Conservation (phyloP, 441 rosid genomes). For the Mallotus japonicus region DNA sequence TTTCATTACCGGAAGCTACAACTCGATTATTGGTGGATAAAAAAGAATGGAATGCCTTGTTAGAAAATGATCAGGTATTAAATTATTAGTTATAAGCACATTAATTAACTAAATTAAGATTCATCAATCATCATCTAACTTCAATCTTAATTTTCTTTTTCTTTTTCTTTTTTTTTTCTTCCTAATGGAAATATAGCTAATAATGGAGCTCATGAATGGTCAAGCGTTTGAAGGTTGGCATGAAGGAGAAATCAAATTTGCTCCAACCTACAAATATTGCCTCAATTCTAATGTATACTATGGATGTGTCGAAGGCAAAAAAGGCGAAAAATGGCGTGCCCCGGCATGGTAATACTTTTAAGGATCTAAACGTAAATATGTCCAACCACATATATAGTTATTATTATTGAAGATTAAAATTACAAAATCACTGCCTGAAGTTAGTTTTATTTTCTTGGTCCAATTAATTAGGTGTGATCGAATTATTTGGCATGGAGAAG, state of each 20-base stretch:
- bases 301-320: constrained; percentile 51
- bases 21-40: constrained; percentile 53
- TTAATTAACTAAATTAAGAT: background rate
- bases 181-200: constrained; percentile 40
- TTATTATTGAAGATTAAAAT: too few relatives aligned
- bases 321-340: constrained; percentile 66
- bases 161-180: background rate
- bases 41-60: constrained; percentile 57
- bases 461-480: constrained; percentile 44
- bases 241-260: constrained; percentile 70
- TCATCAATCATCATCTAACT: too few relatives aligned
- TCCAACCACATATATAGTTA: too few relatives aligned
- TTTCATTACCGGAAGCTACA: constrained; percentile 65
- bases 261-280: constrained; percentile 88
- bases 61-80: constrained; percentile 83
- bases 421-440: too few relatives aligned
- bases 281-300: constrained; percentile 66
- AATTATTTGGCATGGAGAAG: constrained; percentile 42
- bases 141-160: background rate
- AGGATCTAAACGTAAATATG: too few relatives aligned
- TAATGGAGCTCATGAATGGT: constrained; percentile 59
- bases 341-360: constrained; percentile 68
- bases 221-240: constrained; percentile 66
- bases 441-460: too few relatives aligned
- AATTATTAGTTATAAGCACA: background rate